Evolutionary conservation across 2,329 filamentous ascomycete species (phyloP).

Genomic region (Paecilomyces variotii): DNA sequence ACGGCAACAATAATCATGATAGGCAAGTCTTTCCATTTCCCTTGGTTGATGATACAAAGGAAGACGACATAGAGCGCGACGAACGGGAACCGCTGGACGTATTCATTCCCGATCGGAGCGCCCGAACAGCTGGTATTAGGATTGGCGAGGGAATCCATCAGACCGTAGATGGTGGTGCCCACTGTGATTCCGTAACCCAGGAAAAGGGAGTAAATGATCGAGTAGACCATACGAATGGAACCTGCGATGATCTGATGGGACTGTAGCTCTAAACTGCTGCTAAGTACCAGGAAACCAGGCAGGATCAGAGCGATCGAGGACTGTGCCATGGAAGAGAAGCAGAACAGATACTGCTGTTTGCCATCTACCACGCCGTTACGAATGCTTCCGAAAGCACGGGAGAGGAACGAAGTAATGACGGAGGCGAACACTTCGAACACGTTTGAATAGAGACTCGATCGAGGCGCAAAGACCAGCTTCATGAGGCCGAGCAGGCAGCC

Average conservation of each 20-base stretch:
- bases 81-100: constrained; percentile 57
- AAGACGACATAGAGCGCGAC: constrained; percentile 66
- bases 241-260: constrained; percentile 62
- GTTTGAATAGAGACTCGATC: constrained; percentile 59
- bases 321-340: constrained; percentile 64
- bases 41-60: constrained; percentile 71
- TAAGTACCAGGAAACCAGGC: constrained; percentile 58
- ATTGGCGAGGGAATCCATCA: constrained; percentile 49
- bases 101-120: constrained; percentile 40
- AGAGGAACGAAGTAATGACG: constrained; percentile 60
- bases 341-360: constrained; percentile 45
- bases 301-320: constrained; percentile 69
- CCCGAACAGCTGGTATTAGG: constrained; percentile 40
- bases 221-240: constrained; percentile 66
- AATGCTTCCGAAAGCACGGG: constrained; percentile 62
- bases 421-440: constrained; percentile 58
- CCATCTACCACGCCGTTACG: constrained; percentile 31
- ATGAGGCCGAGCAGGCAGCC: constrained; percentile 66
- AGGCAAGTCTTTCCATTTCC: constrained; percentile 69
- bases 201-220: constrained; percentile 65
- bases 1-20: constrained; percentile 68
- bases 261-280: constrained; percentile 58
- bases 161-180: constrained; percentile 55
- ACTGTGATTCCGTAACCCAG: constrained; percentile 66
- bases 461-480: constrained; percentile 66